These are phyloP conservation scores for Margaritispora aquatica DNA, from an alignment of 495 filamentous ascomycete species.

Conservation along the genomic window DNA sequence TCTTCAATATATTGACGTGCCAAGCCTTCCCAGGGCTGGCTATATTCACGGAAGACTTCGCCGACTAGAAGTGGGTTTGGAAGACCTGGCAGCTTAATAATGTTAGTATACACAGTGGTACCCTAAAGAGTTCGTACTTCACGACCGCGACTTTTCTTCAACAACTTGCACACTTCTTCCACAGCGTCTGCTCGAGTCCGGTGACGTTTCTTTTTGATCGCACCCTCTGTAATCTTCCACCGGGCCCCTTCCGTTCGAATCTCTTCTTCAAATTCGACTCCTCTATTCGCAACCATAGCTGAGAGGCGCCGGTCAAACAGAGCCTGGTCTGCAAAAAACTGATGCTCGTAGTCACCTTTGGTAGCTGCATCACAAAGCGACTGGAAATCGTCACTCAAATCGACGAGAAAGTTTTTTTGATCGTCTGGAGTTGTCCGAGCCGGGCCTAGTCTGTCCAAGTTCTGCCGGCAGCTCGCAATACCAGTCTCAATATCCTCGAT, in stretches of 20 bases:
- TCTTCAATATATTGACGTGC: constrained; percentile 24
- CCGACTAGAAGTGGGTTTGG: constrained; percentile 28
- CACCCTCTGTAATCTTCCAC: constrained; percentile 7
- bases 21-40: constrained; percentile 26
- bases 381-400: constrained; percentile 45
- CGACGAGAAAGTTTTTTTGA: constrained; percentile 46
- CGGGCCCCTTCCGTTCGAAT: constrained; percentile 24
- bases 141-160: constrained; percentile 13
- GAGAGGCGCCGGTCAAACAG: constrained; percentile 1
- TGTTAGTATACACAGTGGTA: background rate
- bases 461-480: constrained; percentile 13
- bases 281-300: constrained; percentile 8
- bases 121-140: background rate
- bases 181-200: constrained; percentile 6
- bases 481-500: constrained; percentile 48
- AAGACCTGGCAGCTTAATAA: constrained; percentile 25
- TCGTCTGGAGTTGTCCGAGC: constrained; percentile 38
- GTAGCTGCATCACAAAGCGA: constrained; percentile 40
- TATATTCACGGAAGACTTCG: constrained; percentile 29
- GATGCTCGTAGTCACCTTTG: constrained; percentile 47
- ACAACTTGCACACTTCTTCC: constrained; percentile 9
- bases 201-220: background rate
- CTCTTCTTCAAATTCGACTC: constrained; percentile 35
- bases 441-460: constrained; percentile 41
- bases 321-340: constrained; percentile 41